phyloP scores from a whole-genome alignment of 352 stramenopile species.

The Pilasporangium apinafurcum region DNA sequence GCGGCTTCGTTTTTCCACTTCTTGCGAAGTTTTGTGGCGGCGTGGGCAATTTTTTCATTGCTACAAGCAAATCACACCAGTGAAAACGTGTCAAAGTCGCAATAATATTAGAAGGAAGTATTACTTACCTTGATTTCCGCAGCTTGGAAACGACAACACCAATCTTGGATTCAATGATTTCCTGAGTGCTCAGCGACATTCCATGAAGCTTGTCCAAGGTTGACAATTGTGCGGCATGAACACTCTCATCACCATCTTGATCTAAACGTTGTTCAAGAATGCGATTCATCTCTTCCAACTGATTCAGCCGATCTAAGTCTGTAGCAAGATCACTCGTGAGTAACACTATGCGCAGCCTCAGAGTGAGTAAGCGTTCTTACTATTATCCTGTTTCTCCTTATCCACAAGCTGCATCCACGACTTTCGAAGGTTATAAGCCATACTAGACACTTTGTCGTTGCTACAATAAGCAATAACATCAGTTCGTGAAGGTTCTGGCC shows the following conservation, averaged over 20 bases:
- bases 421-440: conserved; percentile 55
- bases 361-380: not conserved
- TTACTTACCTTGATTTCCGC: conserved; percentile 58
- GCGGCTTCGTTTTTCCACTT: conserved; percentile 73
- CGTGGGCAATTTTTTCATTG: conserved; percentile 51
- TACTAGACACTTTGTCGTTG: conserved; percentile 74
- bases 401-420: conserved; percentile 70
- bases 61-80: conserved; percentile 39
- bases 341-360: not conserved
- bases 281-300: conserved; percentile 41
- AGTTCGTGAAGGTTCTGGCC: not conserved
- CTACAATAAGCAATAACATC: conserved; percentile 13
- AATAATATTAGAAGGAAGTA: conserved; percentile 9
- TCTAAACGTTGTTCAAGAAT: conserved; percentile 41
- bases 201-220: conserved; percentile 52
- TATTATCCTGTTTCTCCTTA: conserved; percentile 26
- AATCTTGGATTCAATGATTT: conserved; percentile 80
- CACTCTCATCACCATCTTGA: conserved; percentile 22
- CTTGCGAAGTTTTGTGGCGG: conserved; percentile 56
- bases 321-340: conserved; percentile 3
- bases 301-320: conserved; percentile 25
- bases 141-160: conserved; percentile 69
- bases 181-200: conserved; percentile 58
- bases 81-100: conserved; percentile 46
- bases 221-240: conserved; percentile 27